Base-by-base conservation (phyloP, 306 rosid genomes). In the Hippophae gyantsensis region DNA sequence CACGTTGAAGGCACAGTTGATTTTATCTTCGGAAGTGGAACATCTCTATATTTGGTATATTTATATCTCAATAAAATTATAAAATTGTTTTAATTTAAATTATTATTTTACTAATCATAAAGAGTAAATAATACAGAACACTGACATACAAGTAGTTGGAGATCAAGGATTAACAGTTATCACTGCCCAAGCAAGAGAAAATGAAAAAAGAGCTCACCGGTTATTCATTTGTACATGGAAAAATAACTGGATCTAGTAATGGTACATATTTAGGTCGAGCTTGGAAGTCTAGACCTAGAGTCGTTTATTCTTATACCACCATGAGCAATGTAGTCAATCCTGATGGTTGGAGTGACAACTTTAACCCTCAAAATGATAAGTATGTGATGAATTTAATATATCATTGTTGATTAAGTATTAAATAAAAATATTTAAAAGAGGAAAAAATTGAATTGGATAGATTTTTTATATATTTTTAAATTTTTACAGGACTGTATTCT, bases 211-310 rank as follows among this genome's bases (percentile, higher is more conserved):
- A 78, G 0, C 8, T n/a, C 32, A 68, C 40, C 1, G 81, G 66
- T 3, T 85, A 58, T 65, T 66, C 82, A 12, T 89, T 89, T 40
- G 90, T 68, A 13, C 90, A 85, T 57, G 65, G 94, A 42, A 53
- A 18, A 5, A 3, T 88, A 1, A 69, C 60, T 6, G 90, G 90
- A 13, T 66, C 60, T 0, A 80, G 83, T 1, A 44, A 0, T 0
- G 74, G 65, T 38, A 48, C 86, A 1, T 73, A 11, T 42, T 65
- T 89, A 43, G 94, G 83, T 0, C 71, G 96, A 67, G 76, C 86
- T 3, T 89, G 92, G 89, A 78, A 58, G 62, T 1, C 70, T 5
- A 8, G 38, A 7, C 68, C 86, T 2, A 70, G 54, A 66, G 83
- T 71, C 23, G 42, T 83, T 6, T 85, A 48, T 48, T 50, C 94